Base-by-base conservation (phyloP, 129 eudicot species). In the Chrysanthemum lavandulifolium region DNA sequence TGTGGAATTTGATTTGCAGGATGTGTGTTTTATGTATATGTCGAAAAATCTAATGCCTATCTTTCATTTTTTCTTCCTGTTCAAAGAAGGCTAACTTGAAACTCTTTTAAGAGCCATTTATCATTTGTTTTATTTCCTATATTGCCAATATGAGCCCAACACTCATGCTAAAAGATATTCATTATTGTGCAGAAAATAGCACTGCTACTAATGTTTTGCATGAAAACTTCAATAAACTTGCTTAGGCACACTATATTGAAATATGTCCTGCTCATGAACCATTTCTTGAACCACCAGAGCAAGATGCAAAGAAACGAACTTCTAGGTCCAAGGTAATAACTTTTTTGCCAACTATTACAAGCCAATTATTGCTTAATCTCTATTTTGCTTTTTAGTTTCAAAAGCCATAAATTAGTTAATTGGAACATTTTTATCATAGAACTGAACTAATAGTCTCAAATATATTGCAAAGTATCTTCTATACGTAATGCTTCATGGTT, bases 231-330 rank as follows among this genome's bases (percentile, higher is more conserved):
- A 74, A 43, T 69, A 84, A 67, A 81, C 92, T 89, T 73, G 88
- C 83, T 51, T 75, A 75, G 15, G 83, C 83, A 8, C 88, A 87
- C 19, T 93, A 77, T 79, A 82, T 93, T 64, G 98, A 93, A 83
- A 88, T 97, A 13, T 89, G 96, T 66, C 98, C 96, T 55, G 92
- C 90, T 73, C 90, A 84, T 82, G 96, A 87, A 62, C 98, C 98
- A 13, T 82, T 83, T 74, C 82, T 89, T 71, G 78, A 85, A 74
- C 88, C 89, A 72, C 23, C 23, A 21, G 23, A 21, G 23, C 23
- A 21, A 21, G 23, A 21, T 21, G 23, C 23, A 21, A 21, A 21
- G 23, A 21, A 21, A 21, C 23, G 23, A 21, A 21, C 23, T 21
- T 21, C 23, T 21, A 21, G 23, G 67, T 79, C 85, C 56, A 89